phyloP scores from a whole-genome alignment of 2,329 filamentous ascomycete genomes.

The Nigrospora oryzae region DNA sequence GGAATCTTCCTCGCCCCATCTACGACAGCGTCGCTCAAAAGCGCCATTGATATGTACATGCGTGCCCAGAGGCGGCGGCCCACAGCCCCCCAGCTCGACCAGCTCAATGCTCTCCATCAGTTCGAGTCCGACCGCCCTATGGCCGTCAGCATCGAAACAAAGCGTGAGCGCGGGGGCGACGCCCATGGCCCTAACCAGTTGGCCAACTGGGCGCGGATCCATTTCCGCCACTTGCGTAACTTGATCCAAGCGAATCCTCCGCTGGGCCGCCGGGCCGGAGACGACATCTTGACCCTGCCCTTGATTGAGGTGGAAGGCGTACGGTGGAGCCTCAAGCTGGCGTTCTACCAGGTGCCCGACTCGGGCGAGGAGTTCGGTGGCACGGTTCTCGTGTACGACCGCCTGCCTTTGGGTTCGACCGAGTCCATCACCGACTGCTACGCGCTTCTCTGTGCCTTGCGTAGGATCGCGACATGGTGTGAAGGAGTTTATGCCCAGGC shows the following conservation, averaged over 20 bases:
- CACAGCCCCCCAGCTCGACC: neutral
- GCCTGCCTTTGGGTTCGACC: slow-evolving; percentile 1
- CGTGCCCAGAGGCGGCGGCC: no score
- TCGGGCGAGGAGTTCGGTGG: neutral
- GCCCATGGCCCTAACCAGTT: slow-evolving; percentile 3
- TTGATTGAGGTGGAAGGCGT: slow-evolving; percentile 2
- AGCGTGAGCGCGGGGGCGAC: slow-evolving; percentile 1
- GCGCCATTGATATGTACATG: neutral
- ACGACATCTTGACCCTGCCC: neutral
- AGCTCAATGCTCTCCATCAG: slow-evolving; percentile 2
- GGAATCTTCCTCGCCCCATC: slow-evolving; percentile 1
- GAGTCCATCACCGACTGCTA: slow-evolving; percentile 1
- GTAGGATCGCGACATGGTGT: neutral
- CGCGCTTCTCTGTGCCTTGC: slow-evolving; percentile 2
- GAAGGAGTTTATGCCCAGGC: no score
- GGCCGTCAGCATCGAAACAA: slow-evolving; percentile 3
- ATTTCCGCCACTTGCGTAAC: slow-evolving; percentile 1
- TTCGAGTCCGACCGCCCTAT: slow-evolving; percentile 3
- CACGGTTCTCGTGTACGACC: no score
- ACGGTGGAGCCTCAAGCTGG: slow-evolving; percentile 2
- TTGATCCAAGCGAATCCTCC: neutral
- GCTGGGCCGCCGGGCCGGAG: neutral
- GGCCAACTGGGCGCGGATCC: slow-evolving; percentile 1
- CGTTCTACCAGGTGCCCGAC: slow-evolving; percentile 1
- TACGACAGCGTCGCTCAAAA: neutral